Base-by-base conservation (phyloP, 2,329 filamentous ascomycete species). In the Epichloe scottii region DNA sequence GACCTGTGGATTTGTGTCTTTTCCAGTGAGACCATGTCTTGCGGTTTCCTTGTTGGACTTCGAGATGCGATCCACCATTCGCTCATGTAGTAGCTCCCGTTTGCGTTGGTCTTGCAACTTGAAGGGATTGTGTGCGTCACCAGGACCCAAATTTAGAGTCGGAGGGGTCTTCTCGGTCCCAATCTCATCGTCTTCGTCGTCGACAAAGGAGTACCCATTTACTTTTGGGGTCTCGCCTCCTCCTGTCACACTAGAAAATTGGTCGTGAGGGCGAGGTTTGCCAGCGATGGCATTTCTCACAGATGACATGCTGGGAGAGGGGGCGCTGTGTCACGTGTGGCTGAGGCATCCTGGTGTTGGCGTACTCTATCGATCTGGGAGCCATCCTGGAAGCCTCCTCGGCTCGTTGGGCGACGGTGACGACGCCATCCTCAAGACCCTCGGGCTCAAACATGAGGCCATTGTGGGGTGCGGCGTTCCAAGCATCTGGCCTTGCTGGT, bases 161-260 rank as follows among this genome's bases (percentile, higher is more conserved):
- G 72, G 68, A 44, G 63, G 54, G 12, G 60, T 39, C 10, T 42
- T 38, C 7, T 50, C 23, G 5, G 50, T n/a, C 7, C 65, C 60
- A 2, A 62, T 58, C 15, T 71, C 70, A 15, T 75, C 75, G 0
- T 78, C 75, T 46, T 85, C 86, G 51, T 94, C 89, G 58, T 95
- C 89, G 37, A 98, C 90, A 67, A 95, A 97, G 0, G 89, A 80
- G 65, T 96, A 98, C 1, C 93, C 93, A 56, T 94, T 95, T 0
- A 97, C 87, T 2, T 88, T 78, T 0, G 91, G 93, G 0, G 91
- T 97, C 66, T 94, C 89, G 52, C 76, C 77, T 15, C 84, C 85
- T 1, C 74, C 73, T 0, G 59, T 58, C 2, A 75, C 75, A 5
- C 60, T 71, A 0, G 79, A 79, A 57, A 88, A 82, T 12, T 80